Base-by-base conservation (phyloP, 2,329 filamentous ascomycete genomes). In the Monilinia aucupariae region DNA sequence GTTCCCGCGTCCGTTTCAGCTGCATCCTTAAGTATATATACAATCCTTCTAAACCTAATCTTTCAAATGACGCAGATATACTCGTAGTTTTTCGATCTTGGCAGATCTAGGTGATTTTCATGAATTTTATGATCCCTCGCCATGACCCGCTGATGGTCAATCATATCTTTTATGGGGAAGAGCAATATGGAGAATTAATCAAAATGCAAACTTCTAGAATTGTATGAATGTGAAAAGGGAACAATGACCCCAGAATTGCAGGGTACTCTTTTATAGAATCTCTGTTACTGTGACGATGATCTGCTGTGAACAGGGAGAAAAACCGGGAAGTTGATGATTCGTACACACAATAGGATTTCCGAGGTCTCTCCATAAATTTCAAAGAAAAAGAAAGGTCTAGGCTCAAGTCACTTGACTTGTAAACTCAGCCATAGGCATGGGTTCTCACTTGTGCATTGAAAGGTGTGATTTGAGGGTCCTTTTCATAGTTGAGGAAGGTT, bases 131-230 rank as follows among this genome's bases (percentile, higher is more conserved):
- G 6, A 2, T 50, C 32, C 25, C 7, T n/a, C 39, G 39, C 27
- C 30, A 47, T 1, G n/a, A 9, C 43, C 43, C 43, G n/a, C 43
- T n/a, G 12, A 22, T 32, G n/a, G 27, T 45, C 22, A 20, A 56
- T 47, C 45, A 27, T 56, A 20, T 34, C 53, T 45, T 13, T 22
- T 27, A 20, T 22, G 12, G n/a, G 20, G 9, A 34, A 15, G 27
- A 34, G 20, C 15, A 32, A 22, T 22, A n/a, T 55, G 53, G 53
- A 4, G 3, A 45, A 4, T 34, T 22, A 56, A 56, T 45, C 39
- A 45, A 45, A 56, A 45, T 34, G 12, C 32, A 45, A 6, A 56
- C 20, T 45, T 56, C 53, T 56, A 22, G 39, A 55, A 56, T 41
- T 9, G 12, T 56, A 22, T 56, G 39, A 43, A 39, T 41, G 20